These are phyloP conservation scores for Vitis rupestris DNA, from an alignment of 164 flowering plant species.

Conservation along the genomic window DNA sequence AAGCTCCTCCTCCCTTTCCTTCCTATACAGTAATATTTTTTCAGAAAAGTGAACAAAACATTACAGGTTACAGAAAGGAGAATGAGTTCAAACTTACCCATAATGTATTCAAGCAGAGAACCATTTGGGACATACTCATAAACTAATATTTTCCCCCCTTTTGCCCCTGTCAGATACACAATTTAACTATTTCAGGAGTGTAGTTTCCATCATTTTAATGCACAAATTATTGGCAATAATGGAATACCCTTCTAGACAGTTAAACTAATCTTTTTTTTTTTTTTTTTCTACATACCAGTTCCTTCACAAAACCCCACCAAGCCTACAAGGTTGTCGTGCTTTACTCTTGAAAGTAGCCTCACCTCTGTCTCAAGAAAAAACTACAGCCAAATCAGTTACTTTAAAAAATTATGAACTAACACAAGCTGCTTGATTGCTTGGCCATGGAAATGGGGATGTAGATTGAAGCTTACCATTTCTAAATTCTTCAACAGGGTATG, in stretches of 20 bases:
- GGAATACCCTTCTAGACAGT: not conserved
- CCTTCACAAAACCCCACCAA: constrained; percentile 70
- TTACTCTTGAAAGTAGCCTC: constrained; percentile 53
- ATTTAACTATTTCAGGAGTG: not conserved
- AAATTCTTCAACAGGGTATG: constrained; percentile 51
- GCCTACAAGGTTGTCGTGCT: constrained; percentile 58
- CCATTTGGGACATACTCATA: constrained; percentile 74
- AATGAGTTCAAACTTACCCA: constrained; percentile 30
- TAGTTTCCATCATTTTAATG: too few relatives aligned
- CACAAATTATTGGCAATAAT: not conserved
- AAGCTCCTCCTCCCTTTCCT: constrained; percentile 43
- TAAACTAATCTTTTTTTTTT: not conserved
- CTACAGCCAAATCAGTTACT: not conserved
- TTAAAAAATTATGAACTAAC: not conserved
- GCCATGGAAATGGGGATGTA: not conserved
- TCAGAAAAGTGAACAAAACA: not conserved
- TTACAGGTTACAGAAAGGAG: not conserved
- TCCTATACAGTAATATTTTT: constrained; percentile 27
- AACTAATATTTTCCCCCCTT: constrained; percentile 40
- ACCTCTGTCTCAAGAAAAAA: constrained; percentile 47
- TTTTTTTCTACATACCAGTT: constrained; percentile 29
- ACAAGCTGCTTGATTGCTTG: not conserved
- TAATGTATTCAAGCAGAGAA: constrained; percentile 62
- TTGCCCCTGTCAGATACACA: constrained; percentile 25
- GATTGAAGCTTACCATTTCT: constrained; percentile 47